Evolutionary conservation across 1,139 yeast species (phyloP), one percentile per base, ranked within the genome.

Genomic region (Pichia sp.): DNA sequence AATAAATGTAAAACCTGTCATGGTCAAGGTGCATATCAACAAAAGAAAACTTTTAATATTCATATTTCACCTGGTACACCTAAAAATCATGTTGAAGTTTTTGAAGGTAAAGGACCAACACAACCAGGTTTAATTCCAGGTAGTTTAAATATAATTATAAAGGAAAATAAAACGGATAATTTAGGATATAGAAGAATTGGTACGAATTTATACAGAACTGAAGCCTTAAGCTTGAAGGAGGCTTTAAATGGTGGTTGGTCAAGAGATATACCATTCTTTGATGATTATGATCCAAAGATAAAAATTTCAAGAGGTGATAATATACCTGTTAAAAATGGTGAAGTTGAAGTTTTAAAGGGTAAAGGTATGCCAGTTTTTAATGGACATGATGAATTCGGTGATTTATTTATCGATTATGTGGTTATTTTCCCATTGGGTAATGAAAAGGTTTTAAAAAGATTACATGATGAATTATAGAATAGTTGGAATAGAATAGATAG

Each of bases 181-280:
- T 70, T 89, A 79, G 99, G 99, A 3, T 93, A 85, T 72, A 78
- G 96, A 67, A 79, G 99, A 61, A 77, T 89, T 54, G 87, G 87
- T 30, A 67, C 75, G 58, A 74, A 87, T 63, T 71, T 93, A 58
- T 91, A 85, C 72, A 74, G 99, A 57, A 87, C 90, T 0, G 98
- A 93, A 66, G 83, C 80, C 1, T 67, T 93, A 47, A 79, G 86
- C 2, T 73, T 84, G 50, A 74, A 76, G 53, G 97, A 93, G 67
- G 87, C 98, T 0, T 52, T 80, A 9, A 48, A 65, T 7, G 99
- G 99, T 19, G 89, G 83, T 16, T 93, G 99, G 98, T 64, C 68
- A 43, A 74, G 96, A 52, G 67, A 67, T 11, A 73, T 93, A 34
- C 77, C 77, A 44, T 84, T 83, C 59, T 77, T 93, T 53, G 96